Evolutionary conservation across 2,329 filamentous ascomycete genomes (phyloP).

Genomic region (Niveomyces coronatus): DNA sequence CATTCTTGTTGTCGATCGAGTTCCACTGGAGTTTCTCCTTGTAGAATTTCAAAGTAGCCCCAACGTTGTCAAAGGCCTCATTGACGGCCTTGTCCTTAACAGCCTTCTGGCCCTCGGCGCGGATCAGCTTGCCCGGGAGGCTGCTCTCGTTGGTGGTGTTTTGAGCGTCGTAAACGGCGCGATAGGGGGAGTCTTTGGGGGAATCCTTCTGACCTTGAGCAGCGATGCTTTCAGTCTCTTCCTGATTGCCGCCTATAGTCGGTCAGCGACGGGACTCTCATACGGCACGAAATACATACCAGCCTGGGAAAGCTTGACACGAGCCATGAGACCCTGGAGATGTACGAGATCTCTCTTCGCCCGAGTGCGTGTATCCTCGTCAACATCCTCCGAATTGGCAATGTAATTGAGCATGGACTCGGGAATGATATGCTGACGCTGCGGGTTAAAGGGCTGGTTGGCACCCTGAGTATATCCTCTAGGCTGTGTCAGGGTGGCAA

Average conservation of each 20-base stretch:
- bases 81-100: slow-evolving; percentile 34
- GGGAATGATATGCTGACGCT: slow-evolving; percentile 26
- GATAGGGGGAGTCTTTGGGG: slow-evolving; percentile 22
- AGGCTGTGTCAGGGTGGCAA: slow-evolving; percentile 24
- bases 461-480: slow-evolving; percentile 17
- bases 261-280: too few relatives aligned
- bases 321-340: slow-evolving; percentile 21
- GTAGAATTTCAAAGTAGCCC: slow-evolving; percentile 40
- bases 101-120: slow-evolving; percentile 31
- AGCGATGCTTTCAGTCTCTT: slow-evolving; percentile 5
- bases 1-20: slow-evolving; percentile 41
- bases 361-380: slow-evolving; percentile 26
- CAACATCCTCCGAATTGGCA: slow-evolving; percentile 25
- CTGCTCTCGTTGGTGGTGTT: slow-evolving; percentile 24
- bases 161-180: slow-evolving; percentile 35
- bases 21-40: slow-evolving; percentile 37
- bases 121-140: slow-evolving; percentile 33
- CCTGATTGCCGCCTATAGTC: slow-evolving; percentile 12
- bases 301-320: slow-evolving; percentile 13
- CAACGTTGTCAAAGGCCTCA: slow-evolving; percentile 39
- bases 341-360: slow-evolving; percentile 31
- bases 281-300: slow-evolving; percentile 16
- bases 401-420: slow-evolving; percentile 28
- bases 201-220: slow-evolving; percentile 4
- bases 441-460: slow-evolving; percentile 1